These are phyloP conservation scores for Fusarium praegraminearum DNA, from an alignment of 2,329 filamentous ascomycete species.

Conservation along the genomic window DNA sequence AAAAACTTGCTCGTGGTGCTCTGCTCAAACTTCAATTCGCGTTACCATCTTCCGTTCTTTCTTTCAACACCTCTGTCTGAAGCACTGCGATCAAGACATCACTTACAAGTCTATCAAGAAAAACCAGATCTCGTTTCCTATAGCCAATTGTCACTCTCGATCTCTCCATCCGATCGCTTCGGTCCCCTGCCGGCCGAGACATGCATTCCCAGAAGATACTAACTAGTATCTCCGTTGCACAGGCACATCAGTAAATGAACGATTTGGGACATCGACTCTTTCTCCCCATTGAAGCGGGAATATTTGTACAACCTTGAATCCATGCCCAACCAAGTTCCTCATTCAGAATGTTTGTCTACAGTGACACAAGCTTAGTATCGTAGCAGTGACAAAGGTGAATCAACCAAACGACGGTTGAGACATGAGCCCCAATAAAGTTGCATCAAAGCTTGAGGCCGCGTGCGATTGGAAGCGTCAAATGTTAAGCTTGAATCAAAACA, in stretches of 20 bases:
- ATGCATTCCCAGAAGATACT: constrained; percentile 30
- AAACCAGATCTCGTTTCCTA: constrained; percentile 36
- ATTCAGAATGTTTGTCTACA: constrained; percentile 27
- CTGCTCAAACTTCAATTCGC: background rate
- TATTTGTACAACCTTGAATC: constrained; percentile 7
- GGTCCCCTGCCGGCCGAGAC: constrained; percentile 42
- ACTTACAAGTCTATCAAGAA: background rate
- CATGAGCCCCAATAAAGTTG: constrained; percentile 8
- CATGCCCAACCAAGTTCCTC: constrained; percentile 14
- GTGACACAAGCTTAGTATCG: constrained; percentile 1
- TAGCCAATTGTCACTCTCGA: constrained; percentile 35
- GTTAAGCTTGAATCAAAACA: constrained; percentile 38
- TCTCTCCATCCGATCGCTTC: constrained; percentile 34
- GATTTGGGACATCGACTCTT: constrained; percentile 20
- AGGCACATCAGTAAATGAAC: background rate
- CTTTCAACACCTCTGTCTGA: background rate
- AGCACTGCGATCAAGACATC: background rate
- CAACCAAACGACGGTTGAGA: background rate
- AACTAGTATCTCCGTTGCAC: constrained; percentile 25
- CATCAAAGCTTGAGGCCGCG: background rate
- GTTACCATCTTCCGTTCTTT: background rate
- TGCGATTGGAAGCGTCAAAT: constrained; percentile 3
- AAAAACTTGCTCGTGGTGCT: constrained; percentile 7
- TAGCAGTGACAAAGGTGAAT: background rate
- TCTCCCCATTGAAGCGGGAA: constrained; percentile 6